Base-by-base conservation (phyloP, 176 grass and related monocot species). In the Aegilops bicornis region DNA sequence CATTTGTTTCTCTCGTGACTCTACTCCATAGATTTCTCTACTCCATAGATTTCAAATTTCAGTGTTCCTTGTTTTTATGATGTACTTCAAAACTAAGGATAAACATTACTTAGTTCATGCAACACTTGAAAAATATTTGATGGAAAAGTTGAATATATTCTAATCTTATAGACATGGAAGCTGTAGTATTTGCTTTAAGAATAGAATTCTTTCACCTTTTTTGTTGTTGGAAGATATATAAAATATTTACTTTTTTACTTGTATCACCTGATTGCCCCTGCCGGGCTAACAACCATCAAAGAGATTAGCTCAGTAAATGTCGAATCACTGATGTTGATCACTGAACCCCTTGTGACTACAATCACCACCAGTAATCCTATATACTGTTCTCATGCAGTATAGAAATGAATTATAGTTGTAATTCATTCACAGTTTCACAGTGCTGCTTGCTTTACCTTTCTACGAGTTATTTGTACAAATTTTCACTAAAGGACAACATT, bases 391-490 rank as follows among this genome's bases (percentile, higher is more conserved):
- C 64, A 66, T 66, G 27, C 64, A 66, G 25, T 27, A 30, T 31
- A 15, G 12, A 16, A 66, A 66, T 66, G 64, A 66, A 66, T 0
- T 66, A 31, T 30, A 66, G 64, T 31, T 68, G n/a, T 35, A 69
- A 35, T 35, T 17, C 31, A 9, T 69, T 69, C 31, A 19, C 9
- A 70, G 19, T 70, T 70, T 31, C 16, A 39, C 19, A 22, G 67
- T 73, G 90, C 54, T 75, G 42, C 85, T 78, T 86, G 33, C 85
- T 69, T 89, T 89, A 5, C 65, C 86, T 80, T 87, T 71, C 45
- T 42, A 42, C 3, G 71, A 62, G 12, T 76, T 7, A 58, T 20
- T n/a, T 52, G 69, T 59, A 75, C 4, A 30, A 31, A 36, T 48
- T 82, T 68, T 48, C 3, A 37, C 81, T 83, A 17, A 79, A 29